Base-by-base conservation (phyloP, 768 basidiomycete genomes). In the Termitomyces titanicus region DNA sequence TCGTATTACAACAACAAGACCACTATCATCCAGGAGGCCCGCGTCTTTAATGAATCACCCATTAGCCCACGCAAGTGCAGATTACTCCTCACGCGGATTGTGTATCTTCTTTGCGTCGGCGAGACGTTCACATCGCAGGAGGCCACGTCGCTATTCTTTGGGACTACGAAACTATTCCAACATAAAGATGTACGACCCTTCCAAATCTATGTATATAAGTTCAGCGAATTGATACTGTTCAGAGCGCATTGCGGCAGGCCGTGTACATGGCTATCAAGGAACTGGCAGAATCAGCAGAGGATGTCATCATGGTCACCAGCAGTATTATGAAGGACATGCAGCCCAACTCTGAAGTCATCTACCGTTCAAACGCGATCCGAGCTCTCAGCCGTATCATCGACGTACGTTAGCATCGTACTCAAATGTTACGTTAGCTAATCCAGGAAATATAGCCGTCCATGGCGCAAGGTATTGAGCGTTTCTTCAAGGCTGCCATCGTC, bases 251-350 rank as follows among this genome's bases (percentile, higher is more conserved):
- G 58, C 86, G 97, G 55, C 97, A 99, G 72, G 95, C 94, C 77
- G 95, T 99, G 24, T 99, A 99, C 75, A 81, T 99, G 56, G 91
- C 96, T 49, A 98, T 99, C 77, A 99, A 98, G 77, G 97, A 99
- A 72, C 81, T 99, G 11, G 89, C 94, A 27, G 86, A 83, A 34
- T 88, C 89, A n/a, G 93, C 97, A 15, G 94, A 99, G 71, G 96
- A 98, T 78, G 94, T 98, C 27, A 97, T 99, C 63, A 99, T 99
- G 94, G 95, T 98, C 59, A 99, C 97, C 10, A 92, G 88, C 70
- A 97, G 94, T 66, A 98, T 99, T 71, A 97, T 97, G 95, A 98
- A 98, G 78, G 97, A 99, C 67, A 99, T 98, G 94, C 97, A 99
- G 66, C 90, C 95, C 52, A 98, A 97, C 68, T 88, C 94, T 47